Evolutionary conservation across 1,284 basidiomycete species (phyloP).

Genomic region (Pholiota adiposa): DNA sequence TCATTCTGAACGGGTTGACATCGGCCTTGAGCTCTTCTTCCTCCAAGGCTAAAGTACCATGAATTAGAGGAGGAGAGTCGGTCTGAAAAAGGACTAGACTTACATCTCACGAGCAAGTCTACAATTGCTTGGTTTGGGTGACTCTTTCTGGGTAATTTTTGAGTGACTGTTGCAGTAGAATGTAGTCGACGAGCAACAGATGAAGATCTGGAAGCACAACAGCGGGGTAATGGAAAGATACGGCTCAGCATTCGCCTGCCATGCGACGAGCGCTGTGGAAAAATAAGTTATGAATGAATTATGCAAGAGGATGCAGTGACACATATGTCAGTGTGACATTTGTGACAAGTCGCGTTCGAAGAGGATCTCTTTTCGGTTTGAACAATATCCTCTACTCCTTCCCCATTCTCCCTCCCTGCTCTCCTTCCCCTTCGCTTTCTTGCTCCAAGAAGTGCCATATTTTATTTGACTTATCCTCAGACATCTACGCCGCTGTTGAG

Average conservation of each 20-base stretch:
- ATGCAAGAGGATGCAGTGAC: not conserved
- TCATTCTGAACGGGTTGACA: conserved; percentile 52
- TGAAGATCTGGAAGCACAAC: conserved; percentile 9
- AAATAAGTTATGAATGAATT: not conserved
- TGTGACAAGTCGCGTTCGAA: conserved; percentile 28
- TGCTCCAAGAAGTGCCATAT: not conserved
- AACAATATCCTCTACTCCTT: conserved; percentile 15
- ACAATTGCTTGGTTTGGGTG: conserved; percentile 41
- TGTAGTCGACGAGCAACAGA: conserved; percentile 8
- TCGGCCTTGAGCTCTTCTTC: conserved; percentile 42
- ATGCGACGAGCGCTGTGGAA: conserved; percentile 15
- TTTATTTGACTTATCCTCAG: too few relatives aligned
- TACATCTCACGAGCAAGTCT: conserved; percentile 45
- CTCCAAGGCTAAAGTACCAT: conserved; percentile 40
- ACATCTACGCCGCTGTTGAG: not conserved
- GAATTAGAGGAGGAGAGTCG: conserved; percentile 9
- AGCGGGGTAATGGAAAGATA: conserved; percentile 12
- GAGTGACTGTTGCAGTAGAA: conserved; percentile 4
- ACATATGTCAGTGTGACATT: conserved; percentile 7
- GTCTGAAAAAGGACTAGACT: conserved; percentile 10
- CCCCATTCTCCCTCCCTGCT: not conserved
- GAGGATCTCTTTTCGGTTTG: conserved; percentile 17
- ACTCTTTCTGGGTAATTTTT: conserved; percentile 1
- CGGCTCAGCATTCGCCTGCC: conserved; percentile 30
- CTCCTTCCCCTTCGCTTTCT: not conserved